Conservation (phyloP, 768 basidiomycete genomes). For the Boletus reticuloceps region DNA sequence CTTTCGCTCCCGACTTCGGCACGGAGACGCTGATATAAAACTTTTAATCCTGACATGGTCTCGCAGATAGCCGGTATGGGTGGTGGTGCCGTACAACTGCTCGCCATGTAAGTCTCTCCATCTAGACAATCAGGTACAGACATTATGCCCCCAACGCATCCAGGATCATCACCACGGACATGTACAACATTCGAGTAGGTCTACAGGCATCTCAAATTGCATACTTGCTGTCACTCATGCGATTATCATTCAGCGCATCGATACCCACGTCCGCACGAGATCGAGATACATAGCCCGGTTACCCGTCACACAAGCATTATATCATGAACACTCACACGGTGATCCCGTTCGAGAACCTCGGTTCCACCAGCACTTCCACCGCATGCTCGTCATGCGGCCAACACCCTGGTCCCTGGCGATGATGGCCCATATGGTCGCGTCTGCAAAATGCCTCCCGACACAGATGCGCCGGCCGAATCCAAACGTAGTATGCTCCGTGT, state of each 20-base stretch:
- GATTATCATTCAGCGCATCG: neutral
- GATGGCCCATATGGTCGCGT: too few species aligned
- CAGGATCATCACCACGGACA: slow-evolving; percentile 22
- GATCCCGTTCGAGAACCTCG: too few species aligned
- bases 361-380: too few species aligned
- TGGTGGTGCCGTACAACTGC: slow-evolving; percentile 19
- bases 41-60: neutral
- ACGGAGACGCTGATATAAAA: neutral
- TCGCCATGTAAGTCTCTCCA: slow-evolving; percentile 10
- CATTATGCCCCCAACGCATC: neutral
- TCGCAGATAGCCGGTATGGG: slow-evolving; percentile 21
- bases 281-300: too few species aligned
- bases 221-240: neutral
- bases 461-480: neutral
- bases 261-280: too few species aligned
- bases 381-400: too few species aligned
- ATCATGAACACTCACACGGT: too few species aligned
- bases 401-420: too few species aligned
- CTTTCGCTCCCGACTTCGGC: neutral
- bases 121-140: neutral
- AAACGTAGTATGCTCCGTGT: neutral
- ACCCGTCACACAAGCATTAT: too few species aligned
- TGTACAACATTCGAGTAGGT: slow-evolving; percentile 19
- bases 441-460: neutral
- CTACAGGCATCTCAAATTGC: neutral